These are phyloP conservation scores for Hordeum vulgare DNA, from an alignment of 176 grass and related monocot species.

Conservation along the genomic window MorexV3_pseudomolecules_assembly NC_058524.1:77545424-77545923, in stretches of 20 bases:
- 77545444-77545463: constrained; percentile 50
- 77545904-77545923: neutral
- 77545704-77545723: constrained; percentile 57
- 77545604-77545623: constrained; percentile 46
- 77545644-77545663: constrained; percentile 50
- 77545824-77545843: constrained; percentile 33
- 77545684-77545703: constrained; percentile 77
- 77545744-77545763: constrained; percentile 64
- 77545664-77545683: constrained; percentile 45
- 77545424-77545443: constrained; percentile 44
- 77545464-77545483: constrained; percentile 39
- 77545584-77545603: constrained; percentile 12
- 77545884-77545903: neutral
- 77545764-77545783: constrained; percentile 52
- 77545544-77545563: constrained; percentile 25
- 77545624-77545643: constrained; percentile 59
- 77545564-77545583: neutral
- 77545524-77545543: constrained; percentile 64
- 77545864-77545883: constrained; percentile 8
- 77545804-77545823: constrained; percentile 65
- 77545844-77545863: constrained; percentile 41
- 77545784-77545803: constrained; percentile 32
- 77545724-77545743: constrained; percentile 11
- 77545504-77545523: constrained; percentile 63
- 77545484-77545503: constrained; percentile 21